Evolutionary conservation across 2,329 filamentous ascomycete genomes (phyloP).

Genomic region (Epichloe hybrida): DNA sequence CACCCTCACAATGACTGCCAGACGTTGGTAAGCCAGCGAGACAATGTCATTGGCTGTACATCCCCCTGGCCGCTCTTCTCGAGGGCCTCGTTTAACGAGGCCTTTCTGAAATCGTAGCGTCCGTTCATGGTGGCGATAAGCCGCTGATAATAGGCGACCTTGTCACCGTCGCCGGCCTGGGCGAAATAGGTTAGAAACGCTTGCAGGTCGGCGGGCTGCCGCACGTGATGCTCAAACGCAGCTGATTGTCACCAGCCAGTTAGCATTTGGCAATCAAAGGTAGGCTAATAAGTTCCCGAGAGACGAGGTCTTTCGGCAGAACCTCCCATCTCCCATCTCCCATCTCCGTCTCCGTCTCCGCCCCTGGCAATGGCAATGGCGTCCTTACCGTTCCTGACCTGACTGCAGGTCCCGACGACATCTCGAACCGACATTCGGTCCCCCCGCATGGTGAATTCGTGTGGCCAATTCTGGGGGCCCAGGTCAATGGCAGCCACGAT

Average conservation of each 20-base stretch:
- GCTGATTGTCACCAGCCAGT: constrained; percentile 17
- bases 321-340: background rate
- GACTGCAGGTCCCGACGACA: constrained; percentile 37
- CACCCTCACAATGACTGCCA: constrained; percentile 7
- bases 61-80: constrained; percentile 19
- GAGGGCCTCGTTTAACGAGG: constrained; percentile 44
- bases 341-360: background rate
- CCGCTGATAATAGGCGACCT: constrained; percentile 42
- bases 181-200: constrained; percentile 28
- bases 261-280: constrained; percentile 6
- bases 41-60: constrained; percentile 36
- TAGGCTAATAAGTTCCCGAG: too few relatives aligned
- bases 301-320: background rate
- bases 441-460: constrained; percentile 55
- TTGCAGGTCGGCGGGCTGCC: constrained; percentile 27
- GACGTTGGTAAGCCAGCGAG: constrained; percentile 34
- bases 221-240: constrained; percentile 23
- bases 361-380: background rate
- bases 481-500: constrained; percentile 56
- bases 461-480: constrained; percentile 45
- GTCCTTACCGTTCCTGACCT: constrained; percentile 32
- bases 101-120: constrained; percentile 48
- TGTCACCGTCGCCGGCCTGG: constrained; percentile 33
- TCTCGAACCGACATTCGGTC: constrained; percentile 48
- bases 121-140: constrained; percentile 56